Conservation (phyloP, 2,329 filamentous ascomycete genomes). For the Aspergillus udagawae region DNA sequence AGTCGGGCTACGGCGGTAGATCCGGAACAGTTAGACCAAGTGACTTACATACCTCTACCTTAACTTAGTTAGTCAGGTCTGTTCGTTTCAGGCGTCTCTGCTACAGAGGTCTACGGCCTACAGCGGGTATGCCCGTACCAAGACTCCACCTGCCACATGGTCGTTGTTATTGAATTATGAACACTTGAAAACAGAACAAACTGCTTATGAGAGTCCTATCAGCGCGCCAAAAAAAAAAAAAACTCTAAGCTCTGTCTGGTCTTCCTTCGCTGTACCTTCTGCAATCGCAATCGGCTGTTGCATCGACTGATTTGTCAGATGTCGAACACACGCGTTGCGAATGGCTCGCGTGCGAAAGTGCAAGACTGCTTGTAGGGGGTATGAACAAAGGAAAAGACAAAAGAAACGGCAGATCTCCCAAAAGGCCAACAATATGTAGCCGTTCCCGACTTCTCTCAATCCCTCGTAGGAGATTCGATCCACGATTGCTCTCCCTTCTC, state of each 20-base stretch:
- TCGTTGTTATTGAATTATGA: background rate
- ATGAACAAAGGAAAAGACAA: conserved; percentile 1
- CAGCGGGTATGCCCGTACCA: conserved; percentile 30
- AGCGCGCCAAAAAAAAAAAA: background rate
- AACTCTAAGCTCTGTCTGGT: background rate
- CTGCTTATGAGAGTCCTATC: background rate
- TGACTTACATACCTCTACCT: background rate
- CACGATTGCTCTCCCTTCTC: conserved; percentile 19
- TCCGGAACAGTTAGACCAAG: too few species aligned
- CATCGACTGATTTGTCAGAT: background rate
- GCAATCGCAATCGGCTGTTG: background rate
- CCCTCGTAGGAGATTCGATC: conserved; percentile 17
- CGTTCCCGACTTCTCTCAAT: conserved; percentile 3
- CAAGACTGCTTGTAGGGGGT: background rate
- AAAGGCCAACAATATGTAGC: conserved; percentile 7
- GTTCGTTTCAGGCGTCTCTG: background rate
- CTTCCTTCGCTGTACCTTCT: background rate
- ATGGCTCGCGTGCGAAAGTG: background rate
- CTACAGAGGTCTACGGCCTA: conserved; percentile 5
- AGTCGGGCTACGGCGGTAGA: background rate
- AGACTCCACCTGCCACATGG: conserved; percentile 31
- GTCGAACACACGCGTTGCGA: background rate
- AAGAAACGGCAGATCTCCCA: conserved; percentile 1
- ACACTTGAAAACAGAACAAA: conserved; percentile 6
- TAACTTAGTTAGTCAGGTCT: background rate